These are phyloP conservation scores for Fusarium chlamydosporum DNA, from an alignment of 2,329 filamentous ascomycete genomes.

Conservation along the genomic window DNA sequence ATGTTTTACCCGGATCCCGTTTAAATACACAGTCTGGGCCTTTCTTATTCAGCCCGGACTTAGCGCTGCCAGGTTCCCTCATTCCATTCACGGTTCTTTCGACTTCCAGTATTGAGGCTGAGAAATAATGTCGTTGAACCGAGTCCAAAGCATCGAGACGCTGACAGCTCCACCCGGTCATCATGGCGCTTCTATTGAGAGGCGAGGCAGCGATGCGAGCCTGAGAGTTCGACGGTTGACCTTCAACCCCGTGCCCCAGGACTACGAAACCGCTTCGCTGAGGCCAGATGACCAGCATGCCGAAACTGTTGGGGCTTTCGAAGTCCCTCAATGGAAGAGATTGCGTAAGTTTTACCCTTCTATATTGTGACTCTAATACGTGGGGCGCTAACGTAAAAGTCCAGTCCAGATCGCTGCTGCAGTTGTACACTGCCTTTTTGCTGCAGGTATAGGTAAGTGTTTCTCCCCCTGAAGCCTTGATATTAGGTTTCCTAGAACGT, in stretches of 20 bases:
- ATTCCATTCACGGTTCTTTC: neutral
- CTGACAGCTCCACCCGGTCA: conserved; percentile 55
- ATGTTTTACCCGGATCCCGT: conserved; percentile 14
- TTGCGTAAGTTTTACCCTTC: conserved; percentile 58
- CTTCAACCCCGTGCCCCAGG: conserved; percentile 69
- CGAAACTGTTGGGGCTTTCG: conserved; percentile 67
- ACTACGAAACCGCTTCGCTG: conserved; percentile 62
- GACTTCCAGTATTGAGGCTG: neutral
- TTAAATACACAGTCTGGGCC: conserved; percentile 11
- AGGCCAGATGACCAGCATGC: conserved; percentile 56
- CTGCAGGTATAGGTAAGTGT: conserved; percentile 71
- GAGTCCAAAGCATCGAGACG: conserved; percentile 67
- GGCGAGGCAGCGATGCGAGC: conserved; percentile 62
- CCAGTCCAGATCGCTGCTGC: conserved; percentile 52
- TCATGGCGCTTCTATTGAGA: conserved; percentile 47
- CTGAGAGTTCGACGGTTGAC: conserved; percentile 64
- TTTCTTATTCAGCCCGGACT: neutral
- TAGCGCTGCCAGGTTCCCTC: neutral
- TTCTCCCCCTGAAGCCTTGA: neutral
- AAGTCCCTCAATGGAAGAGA: conserved; percentile 68
- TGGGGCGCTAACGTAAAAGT: conserved; percentile 16
- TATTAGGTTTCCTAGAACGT: neutral
- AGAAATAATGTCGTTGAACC: conserved; percentile 66
- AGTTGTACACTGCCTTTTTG: conserved; percentile 72
- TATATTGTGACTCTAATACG: neutral